phyloP scores from a whole-genome alignment of 352 stramenopile genomes.

The Pythium monospermum region DNA sequence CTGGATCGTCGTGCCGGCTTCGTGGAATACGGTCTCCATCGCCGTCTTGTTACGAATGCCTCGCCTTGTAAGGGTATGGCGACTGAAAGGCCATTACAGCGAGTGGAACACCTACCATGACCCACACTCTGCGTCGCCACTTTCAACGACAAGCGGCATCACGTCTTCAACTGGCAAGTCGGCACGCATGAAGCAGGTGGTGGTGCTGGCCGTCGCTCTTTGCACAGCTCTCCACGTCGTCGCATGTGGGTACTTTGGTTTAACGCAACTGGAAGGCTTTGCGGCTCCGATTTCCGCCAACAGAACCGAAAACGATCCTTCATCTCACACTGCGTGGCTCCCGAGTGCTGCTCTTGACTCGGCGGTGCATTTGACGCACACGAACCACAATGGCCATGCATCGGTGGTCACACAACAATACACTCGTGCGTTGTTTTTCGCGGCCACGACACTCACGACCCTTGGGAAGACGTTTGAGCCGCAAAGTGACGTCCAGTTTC shows the following conservation, averaged over 20 bases:
- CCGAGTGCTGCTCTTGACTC: slow-evolving; percentile 11
- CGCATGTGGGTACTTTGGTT: slow-evolving; percentile 25
- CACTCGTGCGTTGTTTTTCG: slow-evolving; percentile 34
- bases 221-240: slow-evolving; percentile 17
- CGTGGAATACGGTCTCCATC: background rate
- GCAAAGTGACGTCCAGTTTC: slow-evolving; percentile 24
- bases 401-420: slow-evolving; percentile 31
- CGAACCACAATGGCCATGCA: background rate
- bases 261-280: slow-evolving; percentile 25
- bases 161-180: background rate
- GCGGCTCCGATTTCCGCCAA: too few relatives aligned
- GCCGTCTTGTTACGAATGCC: slow-evolving; percentile 26
- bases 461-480: slow-evolving; percentile 42
- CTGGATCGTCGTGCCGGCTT: slow-evolving; percentile 17
- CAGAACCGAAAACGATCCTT: background rate
- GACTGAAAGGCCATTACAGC: slow-evolving; percentile 22
- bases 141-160: slow-evolving; percentile 10
- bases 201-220: slow-evolving; percentile 5
- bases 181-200: slow-evolving; percentile 14
- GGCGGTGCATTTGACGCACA: background rate
- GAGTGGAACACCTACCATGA: slow-evolving; percentile 15
- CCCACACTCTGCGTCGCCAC: background rate
- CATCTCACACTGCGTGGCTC: slow-evolving; percentile 4
- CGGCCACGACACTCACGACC: slow-evolving; percentile 37
- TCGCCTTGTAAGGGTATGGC: slow-evolving; percentile 32